Evolutionary conservation across 169 alveolate genomes (phyloP).

Genomic region (Eimeria maxima): DNA sequence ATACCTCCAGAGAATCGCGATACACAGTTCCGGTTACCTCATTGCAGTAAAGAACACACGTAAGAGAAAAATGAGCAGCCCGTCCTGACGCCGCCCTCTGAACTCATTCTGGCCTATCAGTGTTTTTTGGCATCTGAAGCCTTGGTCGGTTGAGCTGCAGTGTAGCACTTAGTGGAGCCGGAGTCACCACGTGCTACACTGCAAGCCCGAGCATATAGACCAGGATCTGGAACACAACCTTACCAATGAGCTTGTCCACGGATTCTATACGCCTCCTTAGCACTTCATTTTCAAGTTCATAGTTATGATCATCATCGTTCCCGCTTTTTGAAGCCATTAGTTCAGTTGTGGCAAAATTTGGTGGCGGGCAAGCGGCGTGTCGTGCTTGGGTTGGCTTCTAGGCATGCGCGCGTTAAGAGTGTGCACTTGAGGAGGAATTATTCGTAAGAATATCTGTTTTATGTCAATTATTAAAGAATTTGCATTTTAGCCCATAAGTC

Average conservation of each 20-base stretch:
- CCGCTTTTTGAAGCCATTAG: slow-evolving; percentile 44
- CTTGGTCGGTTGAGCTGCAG: not conserved
- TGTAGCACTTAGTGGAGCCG: too few species aligned
- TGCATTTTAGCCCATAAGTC: not conserved
- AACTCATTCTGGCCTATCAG: not conserved
- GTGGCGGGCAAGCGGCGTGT: not conserved
- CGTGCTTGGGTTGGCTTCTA: not conserved
- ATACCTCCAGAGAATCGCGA: not conserved
- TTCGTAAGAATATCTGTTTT: not conserved
- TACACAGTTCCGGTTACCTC: not conserved
- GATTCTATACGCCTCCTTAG: slow-evolving; percentile 79
- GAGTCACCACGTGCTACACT: not conserved
- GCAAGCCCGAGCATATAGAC: not conserved
- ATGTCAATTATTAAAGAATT: not conserved
- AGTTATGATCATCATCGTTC: slow-evolving; percentile 76
- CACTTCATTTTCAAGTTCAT: slow-evolving; percentile 79
- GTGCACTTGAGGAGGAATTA: not conserved
- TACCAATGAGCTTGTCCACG: slow-evolving; percentile 72
- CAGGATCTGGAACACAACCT: not conserved
- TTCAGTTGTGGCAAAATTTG: not conserved
- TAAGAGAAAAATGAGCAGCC: not conserved
- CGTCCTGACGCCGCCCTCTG: not conserved
- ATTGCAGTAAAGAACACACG: not conserved
- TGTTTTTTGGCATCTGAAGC: not conserved
- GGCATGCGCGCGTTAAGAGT: not conserved